Conservation (phyloP, 2,329 filamentous ascomycete genomes). For the Neofusicoccum sp. region DNA sequence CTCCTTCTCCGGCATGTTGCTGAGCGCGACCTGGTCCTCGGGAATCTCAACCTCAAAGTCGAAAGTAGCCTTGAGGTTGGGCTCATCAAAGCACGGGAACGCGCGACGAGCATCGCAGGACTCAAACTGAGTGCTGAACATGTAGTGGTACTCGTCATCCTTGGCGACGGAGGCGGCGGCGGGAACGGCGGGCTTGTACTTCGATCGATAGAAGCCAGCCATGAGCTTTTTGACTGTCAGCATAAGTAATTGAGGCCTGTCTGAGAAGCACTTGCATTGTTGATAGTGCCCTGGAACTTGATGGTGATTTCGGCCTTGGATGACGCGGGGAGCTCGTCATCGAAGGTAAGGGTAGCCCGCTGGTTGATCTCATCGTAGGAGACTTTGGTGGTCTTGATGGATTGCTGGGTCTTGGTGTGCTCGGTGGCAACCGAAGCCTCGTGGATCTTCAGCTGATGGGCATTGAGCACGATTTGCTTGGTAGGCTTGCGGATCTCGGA, state of each 20-base stretch:
- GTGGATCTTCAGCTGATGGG: constrained; percentile 76
- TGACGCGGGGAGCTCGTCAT: constrained; percentile 65
- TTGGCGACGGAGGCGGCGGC: constrained; percentile 75
- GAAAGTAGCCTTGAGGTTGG: constrained; percentile 88
- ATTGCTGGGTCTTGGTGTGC: constrained; percentile 56
- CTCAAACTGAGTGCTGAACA: constrained; percentile 95
- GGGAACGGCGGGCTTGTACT: constrained; percentile 78
- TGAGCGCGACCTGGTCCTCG: constrained; percentile 80
- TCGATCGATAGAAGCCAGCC: constrained; percentile 90
- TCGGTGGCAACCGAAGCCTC: constrained; percentile 62
- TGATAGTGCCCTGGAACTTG: constrained; percentile 77
- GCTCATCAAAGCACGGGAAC: constrained; percentile 97
- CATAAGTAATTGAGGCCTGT: background rate
- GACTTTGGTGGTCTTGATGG: constrained; percentile 64
- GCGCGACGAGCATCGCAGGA: constrained; percentile 90
- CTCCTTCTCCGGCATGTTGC: constrained; percentile 90
- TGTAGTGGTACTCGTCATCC: constrained; percentile 63
- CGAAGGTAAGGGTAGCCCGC: constrained; percentile 75
- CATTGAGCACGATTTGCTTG: constrained; percentile 78
- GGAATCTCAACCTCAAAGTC: constrained; percentile 92
- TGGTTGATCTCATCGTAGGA: constrained; percentile 81
- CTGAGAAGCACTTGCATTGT: constrained; percentile 57
- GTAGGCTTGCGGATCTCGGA: constrained; percentile 69
- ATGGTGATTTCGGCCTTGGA: constrained; percentile 67
- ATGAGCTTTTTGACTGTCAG: constrained; percentile 49